Conservation (phyloP, 2,329 filamentous ascomycete genomes). For the Magnaporthiopsis incrustans region DNA sequence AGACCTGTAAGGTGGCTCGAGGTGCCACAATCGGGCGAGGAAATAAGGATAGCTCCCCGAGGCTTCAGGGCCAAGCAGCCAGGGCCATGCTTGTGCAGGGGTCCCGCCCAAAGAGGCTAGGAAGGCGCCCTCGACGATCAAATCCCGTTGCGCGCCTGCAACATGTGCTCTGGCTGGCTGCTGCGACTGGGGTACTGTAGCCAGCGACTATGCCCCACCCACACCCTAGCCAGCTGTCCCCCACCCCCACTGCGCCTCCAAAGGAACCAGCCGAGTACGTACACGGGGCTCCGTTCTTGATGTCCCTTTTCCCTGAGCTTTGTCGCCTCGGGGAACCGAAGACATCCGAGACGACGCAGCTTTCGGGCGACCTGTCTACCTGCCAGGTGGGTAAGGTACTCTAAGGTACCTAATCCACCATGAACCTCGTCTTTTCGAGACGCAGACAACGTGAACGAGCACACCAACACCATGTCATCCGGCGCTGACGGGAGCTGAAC, state of each 20-base stretch:
- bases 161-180: constrained; percentile 9
- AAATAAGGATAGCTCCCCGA: not conserved
- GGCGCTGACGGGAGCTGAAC: not conserved
- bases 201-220: not conserved
- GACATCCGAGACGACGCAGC: too few species aligned
- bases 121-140: not conserved
- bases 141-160: constrained; percentile 8
- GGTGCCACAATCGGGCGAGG: too few species aligned
- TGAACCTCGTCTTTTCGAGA: too few species aligned
- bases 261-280: not conserved
- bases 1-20: too few species aligned
- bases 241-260: not conserved
- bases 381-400: too few species aligned
- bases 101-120: not conserved
- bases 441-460: too few species aligned
- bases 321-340: too few species aligned
- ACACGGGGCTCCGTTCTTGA: not conserved
- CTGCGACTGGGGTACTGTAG: constrained; percentile 4
- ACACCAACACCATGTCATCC: too few species aligned
- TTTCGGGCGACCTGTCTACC: too few species aligned
- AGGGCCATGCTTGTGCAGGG: not conserved
- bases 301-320: too few species aligned
- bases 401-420: too few species aligned
- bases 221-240: not conserved
- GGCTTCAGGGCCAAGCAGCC: not conserved